Evolutionary conservation across 2,329 filamentous ascomycete species (phyloP), one percentile per base, ranked within the genome.

Genomic region (Capronia americana): DNA sequence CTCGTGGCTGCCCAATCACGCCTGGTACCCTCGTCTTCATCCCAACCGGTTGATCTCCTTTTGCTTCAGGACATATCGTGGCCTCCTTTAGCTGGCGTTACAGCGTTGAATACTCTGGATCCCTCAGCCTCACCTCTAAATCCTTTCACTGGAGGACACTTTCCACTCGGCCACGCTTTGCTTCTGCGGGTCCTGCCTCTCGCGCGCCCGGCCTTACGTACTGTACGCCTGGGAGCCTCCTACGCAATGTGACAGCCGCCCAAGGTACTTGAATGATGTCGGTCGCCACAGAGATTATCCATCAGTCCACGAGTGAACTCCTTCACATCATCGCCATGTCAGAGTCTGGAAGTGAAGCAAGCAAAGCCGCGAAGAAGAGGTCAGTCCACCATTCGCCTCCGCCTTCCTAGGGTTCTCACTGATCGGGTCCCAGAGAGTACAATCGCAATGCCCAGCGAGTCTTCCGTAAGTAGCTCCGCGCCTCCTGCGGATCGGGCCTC

Each of bases 371-470:
- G 20, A 75, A 74, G 70, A 72, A 73, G 65, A 73, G 71, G 71
- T 72, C 54, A 51, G 69, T 64, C 7, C 23, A 32, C 4, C 56
- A 12, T 53, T 38, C 7, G 38, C 34, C 48, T 17, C 48, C 53
- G 23, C 23, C 51, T 20, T n/a, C 23, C 26, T 20, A 26, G n/a
- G 26, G 14, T 10, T 54, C 20, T 41, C 57, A 55, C 68, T 72
- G 55, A 70, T 62, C 17, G 26, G 38, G 48, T 28, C 4, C 57
- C 55, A 74, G 74, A 64, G 74, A 75, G 65, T 76, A 76, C 70
- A 81, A 81, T 66, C 76, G 79, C 56, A 77, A 81, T 69, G 79
- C 79, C 55, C 79, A 81, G 64, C 72, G 79, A 70, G 78, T 81
- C 69, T 81, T 81, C 69, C 78, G 79, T 81, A 79, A 70, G 78